Conservation (phyloP, 75 land plant genomes). For the Cupressus sempervirens region DNA sequence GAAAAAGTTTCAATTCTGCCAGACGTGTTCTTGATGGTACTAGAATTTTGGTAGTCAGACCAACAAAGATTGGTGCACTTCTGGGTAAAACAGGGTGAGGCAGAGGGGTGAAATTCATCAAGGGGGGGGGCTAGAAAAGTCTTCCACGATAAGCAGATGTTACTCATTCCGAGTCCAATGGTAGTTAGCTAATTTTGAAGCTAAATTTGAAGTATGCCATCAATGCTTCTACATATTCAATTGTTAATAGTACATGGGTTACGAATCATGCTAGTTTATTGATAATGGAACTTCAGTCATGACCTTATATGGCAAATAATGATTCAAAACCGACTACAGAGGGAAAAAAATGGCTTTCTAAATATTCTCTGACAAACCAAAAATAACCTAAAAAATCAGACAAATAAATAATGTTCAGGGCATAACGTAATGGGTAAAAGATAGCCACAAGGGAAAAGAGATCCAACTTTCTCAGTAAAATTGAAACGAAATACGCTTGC, state of each 20-base stretch:
- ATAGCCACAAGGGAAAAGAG: too few relatives aligned
- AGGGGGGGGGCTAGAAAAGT: background rate
- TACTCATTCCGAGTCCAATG: background rate
- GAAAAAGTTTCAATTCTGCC: background rate
- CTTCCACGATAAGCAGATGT: background rate
- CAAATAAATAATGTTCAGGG: too few relatives aligned
- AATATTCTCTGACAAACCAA: too few relatives aligned
- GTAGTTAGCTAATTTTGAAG: too few relatives aligned
- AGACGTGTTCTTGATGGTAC: background rate
- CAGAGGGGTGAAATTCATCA: background rate
- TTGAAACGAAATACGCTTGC: too few relatives aligned
- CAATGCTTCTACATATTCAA: background rate
- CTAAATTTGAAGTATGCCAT: background rate
- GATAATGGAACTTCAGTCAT: background rate
- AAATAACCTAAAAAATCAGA: too few relatives aligned
- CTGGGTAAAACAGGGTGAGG: background rate
- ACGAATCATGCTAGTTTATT: background rate
- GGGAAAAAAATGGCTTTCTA: too few relatives aligned
- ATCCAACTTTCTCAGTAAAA: too few relatives aligned
- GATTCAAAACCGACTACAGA: too few relatives aligned
- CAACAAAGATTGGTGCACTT: too few relatives aligned
- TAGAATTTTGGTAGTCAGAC: background rate
- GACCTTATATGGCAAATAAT: background rate
- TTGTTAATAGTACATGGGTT: background rate
- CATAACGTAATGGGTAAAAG: too few relatives aligned